These are phyloP conservation scores for Biscogniauxia marginata DNA, from an alignment of 2,329 filamentous ascomycete genomes.

Conservation along the genomic window DNA sequence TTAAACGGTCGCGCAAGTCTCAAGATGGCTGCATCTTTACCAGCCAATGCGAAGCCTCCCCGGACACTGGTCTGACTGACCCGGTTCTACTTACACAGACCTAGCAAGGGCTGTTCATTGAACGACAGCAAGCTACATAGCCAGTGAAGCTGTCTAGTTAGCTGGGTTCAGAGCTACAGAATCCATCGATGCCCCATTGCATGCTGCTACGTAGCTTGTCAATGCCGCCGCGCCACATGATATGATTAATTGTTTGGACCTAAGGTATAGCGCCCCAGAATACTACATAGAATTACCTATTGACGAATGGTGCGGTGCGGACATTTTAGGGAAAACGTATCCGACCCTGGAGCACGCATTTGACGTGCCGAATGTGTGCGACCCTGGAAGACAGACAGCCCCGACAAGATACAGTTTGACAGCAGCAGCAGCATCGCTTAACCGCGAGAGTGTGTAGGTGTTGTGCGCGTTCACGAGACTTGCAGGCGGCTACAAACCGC, in stretches of 20 bases:
- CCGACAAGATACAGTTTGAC: slow-evolving; percentile 21
- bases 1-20: slow-evolving; percentile 19
- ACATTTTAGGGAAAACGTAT: slow-evolving; percentile 6
- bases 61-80: not conserved
- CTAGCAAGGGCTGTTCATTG: not conserved
- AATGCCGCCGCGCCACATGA: not conserved
- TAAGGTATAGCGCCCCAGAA: not conserved
- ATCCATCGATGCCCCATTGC: not conserved
- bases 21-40: slow-evolving; percentile 6
- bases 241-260: not conserved
- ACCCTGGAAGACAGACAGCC: slow-evolving; percentile 18
- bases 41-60: not conserved
- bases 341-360: slow-evolving; percentile 1
- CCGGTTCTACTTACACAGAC: not conserved
- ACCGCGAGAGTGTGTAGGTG: not conserved
- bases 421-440: slow-evolving; percentile 8
- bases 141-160: not conserved
- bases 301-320: not conserved
- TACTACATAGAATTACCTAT: not conserved
- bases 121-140: not conserved
- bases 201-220: not conserved
- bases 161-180: not conserved
- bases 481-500: slow-evolving; percentile 14
- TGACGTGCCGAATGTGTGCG: slow-evolving; percentile 9
- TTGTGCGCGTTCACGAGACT: not conserved